A percentile compares a stretch with the other conserved stretches of the same genome.
phyloP scores from a whole-genome alignment of 352 stramenopile genomes.

The Phytophthora niederhauseri region DNA sequence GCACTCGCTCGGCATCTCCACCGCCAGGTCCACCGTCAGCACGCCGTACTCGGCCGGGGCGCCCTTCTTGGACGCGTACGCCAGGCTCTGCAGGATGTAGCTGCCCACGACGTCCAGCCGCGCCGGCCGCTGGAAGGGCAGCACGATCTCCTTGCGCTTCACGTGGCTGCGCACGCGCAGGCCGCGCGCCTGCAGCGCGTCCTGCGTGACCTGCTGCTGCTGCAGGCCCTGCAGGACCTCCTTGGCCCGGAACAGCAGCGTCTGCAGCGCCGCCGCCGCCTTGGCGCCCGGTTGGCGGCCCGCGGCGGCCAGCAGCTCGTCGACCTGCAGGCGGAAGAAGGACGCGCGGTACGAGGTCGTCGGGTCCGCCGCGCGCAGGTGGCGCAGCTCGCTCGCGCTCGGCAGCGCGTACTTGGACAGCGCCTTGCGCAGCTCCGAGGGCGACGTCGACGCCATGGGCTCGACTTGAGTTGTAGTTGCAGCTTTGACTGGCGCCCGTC shows the following conservation, averaged over 20 bases:
- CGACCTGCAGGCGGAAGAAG: slow-evolving; percentile 88
- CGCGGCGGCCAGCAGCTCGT: slow-evolving; percentile 83
- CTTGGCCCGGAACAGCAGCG: slow-evolving; percentile 86
- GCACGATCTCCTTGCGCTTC: slow-evolving; percentile 86
- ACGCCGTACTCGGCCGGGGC: slow-evolving; percentile 51
- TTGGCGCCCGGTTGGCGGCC: slow-evolving; percentile 62
- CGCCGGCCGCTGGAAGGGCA: slow-evolving; percentile 79
- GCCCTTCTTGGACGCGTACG: slow-evolving; percentile 40
- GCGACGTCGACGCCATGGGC: not conserved
- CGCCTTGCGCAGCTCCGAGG: slow-evolving; percentile 63
- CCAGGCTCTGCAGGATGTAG: slow-evolving; percentile 89
- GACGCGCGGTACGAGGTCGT: slow-evolving; percentile 78
- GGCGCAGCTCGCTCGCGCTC: slow-evolving; percentile 78
- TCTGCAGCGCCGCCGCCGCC: slow-evolving; percentile 52
- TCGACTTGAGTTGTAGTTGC: not conserved
- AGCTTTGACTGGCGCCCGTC: not conserved
- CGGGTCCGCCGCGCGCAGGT: slow-evolving; percentile 81
- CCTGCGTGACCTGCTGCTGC: slow-evolving; percentile 78
- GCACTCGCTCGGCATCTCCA: slow-evolving; percentile 83
- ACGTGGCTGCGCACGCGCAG: slow-evolving; percentile 75
- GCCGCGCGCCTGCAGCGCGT: slow-evolving; percentile 59
- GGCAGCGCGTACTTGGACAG: slow-evolving; percentile 92
- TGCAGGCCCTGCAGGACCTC: slow-evolving; percentile 64
- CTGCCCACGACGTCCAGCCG: slow-evolving; percentile 87
- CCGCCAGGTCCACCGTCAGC: slow-evolving; percentile 78